Evolutionary conservation across 257 asterid species (phyloP).

Genomic region (Primulina eburnea): DNA sequence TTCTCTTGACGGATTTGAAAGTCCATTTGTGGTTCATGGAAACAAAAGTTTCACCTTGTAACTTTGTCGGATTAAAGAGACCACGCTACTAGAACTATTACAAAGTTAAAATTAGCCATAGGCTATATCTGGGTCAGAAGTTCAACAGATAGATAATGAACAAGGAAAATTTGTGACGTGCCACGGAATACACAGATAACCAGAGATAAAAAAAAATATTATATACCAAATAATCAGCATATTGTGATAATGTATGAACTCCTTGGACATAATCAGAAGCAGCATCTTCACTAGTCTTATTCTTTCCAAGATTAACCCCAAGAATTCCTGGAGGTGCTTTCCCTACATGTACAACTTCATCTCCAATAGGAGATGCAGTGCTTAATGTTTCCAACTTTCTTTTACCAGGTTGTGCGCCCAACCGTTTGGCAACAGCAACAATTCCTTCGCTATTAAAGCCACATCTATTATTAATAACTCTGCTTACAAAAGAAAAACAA

Average conservation of each 20-base stretch:
- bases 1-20: not conserved
- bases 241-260: conserved; percentile 94
- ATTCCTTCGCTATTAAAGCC: conserved; percentile 99
- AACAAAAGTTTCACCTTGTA: not conserved
- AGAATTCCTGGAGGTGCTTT: conserved; percentile 99
- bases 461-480: conserved; percentile 92
- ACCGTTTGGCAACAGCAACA: conserved; percentile 89
- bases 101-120: not conserved
- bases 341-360: conserved; percentile 84
- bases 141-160: not conserved
- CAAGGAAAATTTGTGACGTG: not conserved
- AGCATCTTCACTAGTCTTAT: conserved; percentile 95
- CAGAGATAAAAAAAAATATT: not conserved
- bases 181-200: not conserved
- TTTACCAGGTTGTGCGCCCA: conserved; percentile 98
- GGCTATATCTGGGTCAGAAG: not conserved
- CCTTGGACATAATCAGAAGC: conserved; percentile 98
- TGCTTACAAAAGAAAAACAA: conserved; percentile 35
- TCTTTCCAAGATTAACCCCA: conserved; percentile 97
- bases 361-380: conserved; percentile 61
- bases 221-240: conserved; percentile 95
- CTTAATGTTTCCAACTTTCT: conserved; percentile 83
- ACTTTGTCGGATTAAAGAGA: not conserved
- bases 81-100: conserved; percentile 11
- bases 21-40: not conserved